Base-by-base conservation (phyloP, 2,329 filamentous ascomycete genomes). In the Clarireedia hainanense region DNA sequence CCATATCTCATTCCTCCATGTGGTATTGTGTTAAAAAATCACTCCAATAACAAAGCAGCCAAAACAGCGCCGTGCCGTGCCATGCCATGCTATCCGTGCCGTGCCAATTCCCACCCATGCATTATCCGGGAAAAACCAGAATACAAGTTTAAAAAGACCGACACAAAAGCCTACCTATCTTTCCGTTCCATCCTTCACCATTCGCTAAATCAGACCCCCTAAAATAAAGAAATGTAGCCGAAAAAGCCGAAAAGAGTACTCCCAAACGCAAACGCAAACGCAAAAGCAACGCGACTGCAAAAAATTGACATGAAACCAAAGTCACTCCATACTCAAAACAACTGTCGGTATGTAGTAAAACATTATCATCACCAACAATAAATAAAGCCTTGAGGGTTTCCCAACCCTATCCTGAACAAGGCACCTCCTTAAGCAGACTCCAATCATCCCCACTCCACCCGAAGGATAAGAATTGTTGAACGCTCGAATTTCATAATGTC, bases 401-500 rank as follows among this genome's bases (percentile, higher is more conserved):
- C 27, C 36, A 48, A 36, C 37, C 36, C 40, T 49, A 47, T 46
- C 51, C 26, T 39, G 40, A 55, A 43, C 36, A 26, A 47, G 27
- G 36, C n/a, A 23, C 30, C 23, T 9, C 37, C 39, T 20, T 39
- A 34, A 54, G 43, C 50, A 40, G 23, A 36, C 24, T 30, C 40
- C 50, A 53, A 56, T 42, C 20, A 47, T n/a, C 24, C 24, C 15
- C 27, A 24, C 42, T 34, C 20, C 24, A 40, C 24, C 27, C 14
- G 45, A 57, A 45, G 39, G 36, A 50, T n/a, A 55, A 15, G 50
- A 46, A 24, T 14, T 47, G 20, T 15, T 53, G 47, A 46, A 23
- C 20, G 46, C 27, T 20, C 51, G 51, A 57, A 55, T 42, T 57
- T 59, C 55, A 50, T 58, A 53, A 60, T 52, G 45, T 63, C 60